Evolutionary conservation across 306 rosid species (phyloP), one percentile per base, ranked within the genome.

Genomic region (Echinosophora koreensis): DNA sequence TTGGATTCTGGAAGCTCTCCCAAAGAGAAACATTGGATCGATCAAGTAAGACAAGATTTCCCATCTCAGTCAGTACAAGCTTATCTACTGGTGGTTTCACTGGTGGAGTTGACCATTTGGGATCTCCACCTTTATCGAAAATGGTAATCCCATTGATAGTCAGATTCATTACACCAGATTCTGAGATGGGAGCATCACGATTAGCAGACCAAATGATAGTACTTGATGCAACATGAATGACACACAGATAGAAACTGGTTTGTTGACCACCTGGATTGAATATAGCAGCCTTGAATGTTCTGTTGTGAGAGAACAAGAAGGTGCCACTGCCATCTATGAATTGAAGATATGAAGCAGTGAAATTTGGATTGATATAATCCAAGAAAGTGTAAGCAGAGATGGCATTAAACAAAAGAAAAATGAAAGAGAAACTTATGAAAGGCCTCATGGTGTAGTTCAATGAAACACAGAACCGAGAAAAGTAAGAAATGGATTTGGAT

Each of bases 1-100:
- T 94, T 46, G 98, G 97, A 79, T 89, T 2, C 3, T 72, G 80
- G 74, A 94, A 94, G 82, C 97, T 94, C 76, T 94, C 98, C 98
- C 98, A 94, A 35, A 94, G 89, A 76, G 97, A 90, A 47, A 15
- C 78, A 71, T 92, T 94, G 74, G 70, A 84, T 28, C 60, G 72
- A 78, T 90, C 97, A 66, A 89, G 87, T 52, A 94, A 84, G 51
- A 92, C 62, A 46, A 94, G 95, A 50, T 92, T 94, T 44, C 98
- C 98, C 72, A 77, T 65, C 61, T 94, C 97, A 54, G 84, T 92
- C 32, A 94, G 88, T 52, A 46, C 37, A 66, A 94, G 77, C 3
- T 82, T 82, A 42, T 68, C 3, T 39, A 87, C 97, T 0, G 63
- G 51, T 64, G 97, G 85, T 44, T 77, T 61, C 30, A 92, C 16